Conservation (phyloP, 202 grass and related monocot species). For the Setaria viridis region DNA sequence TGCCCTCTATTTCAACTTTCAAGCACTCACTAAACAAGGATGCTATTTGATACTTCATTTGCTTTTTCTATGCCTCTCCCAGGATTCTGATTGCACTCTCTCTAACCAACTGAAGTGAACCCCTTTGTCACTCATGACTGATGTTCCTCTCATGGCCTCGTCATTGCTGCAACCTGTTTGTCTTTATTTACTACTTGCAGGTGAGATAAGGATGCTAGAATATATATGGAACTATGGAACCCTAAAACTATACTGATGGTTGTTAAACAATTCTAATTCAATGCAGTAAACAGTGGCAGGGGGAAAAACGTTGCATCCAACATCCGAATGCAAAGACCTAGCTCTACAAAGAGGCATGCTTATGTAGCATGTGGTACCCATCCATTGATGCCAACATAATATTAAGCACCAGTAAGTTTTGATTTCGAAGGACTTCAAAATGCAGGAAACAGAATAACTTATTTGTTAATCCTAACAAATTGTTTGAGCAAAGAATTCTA, state of each 20-base stretch:
- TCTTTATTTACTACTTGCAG: not conserved
- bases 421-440: not conserved
- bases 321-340: no score
- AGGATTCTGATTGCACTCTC: not conserved
- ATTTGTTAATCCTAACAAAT: not conserved
- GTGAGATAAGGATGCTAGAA: no score
- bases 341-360: not conserved
- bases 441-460: not conserved
- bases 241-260: not conserved
- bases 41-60: no score
- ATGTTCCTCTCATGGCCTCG: not conserved
- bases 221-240: not conserved
- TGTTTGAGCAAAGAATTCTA: not conserved
- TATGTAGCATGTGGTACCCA: not conserved
- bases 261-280: not conserved
- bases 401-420: not conserved
- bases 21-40: no score
- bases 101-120: not conserved
- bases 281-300: not conserved
- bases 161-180: not conserved
- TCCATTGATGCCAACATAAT: not conserved
- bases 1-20: no score
- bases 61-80: not conserved
- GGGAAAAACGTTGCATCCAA: not conserved
- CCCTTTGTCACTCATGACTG: not conserved